Conservation (phyloP, 805 yeast species). For the Pichia gijzeniarum region DNA sequence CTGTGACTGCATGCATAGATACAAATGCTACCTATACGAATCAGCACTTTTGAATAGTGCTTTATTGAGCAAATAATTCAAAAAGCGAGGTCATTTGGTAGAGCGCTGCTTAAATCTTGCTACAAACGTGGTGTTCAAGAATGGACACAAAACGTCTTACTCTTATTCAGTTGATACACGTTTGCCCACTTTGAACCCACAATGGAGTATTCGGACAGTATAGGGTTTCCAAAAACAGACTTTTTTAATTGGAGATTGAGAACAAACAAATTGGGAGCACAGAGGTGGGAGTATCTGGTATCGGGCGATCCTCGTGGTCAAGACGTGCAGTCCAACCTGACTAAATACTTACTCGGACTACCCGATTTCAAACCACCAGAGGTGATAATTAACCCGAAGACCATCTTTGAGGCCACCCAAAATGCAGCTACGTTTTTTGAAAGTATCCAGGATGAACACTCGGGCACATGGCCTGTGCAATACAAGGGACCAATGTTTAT, state of each 20-base stretch:
- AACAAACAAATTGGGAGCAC: conserved; percentile 66
- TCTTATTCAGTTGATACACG: too few species aligned
- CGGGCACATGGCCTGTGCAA: conserved; percentile 88
- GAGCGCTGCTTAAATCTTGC: too few species aligned
- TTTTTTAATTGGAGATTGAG: conserved; percentile 66
- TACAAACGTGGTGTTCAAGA: too few species aligned
- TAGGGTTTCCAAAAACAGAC: conserved; percentile 67
- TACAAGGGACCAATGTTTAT: conserved; percentile 98
- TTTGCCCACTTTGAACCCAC: background rate
- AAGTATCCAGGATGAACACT: conserved; percentile 60
- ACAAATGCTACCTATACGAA: too few species aligned
- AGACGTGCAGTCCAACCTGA: conserved; percentile 49
- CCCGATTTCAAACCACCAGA: conserved; percentile 17
- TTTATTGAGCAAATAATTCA: too few species aligned
- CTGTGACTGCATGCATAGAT: too few species aligned
- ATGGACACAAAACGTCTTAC: too few species aligned
- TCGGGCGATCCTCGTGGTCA: conserved; percentile 26
- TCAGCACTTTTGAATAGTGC: too few species aligned
- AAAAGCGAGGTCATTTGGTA: too few species aligned
- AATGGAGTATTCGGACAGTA: conserved; percentile 56
- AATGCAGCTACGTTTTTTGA: conserved; percentile 70
- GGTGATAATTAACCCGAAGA: conserved; percentile 28
- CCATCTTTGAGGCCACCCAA: conserved; percentile 48
- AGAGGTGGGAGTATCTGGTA: conserved; percentile 65
- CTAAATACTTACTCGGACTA: conserved; percentile 41